Evolutionary conservation across 129 eudicot species (phyloP), one percentile per base, ranked within the genome.

Genomic region (Flaveria ramosissima): DNA sequence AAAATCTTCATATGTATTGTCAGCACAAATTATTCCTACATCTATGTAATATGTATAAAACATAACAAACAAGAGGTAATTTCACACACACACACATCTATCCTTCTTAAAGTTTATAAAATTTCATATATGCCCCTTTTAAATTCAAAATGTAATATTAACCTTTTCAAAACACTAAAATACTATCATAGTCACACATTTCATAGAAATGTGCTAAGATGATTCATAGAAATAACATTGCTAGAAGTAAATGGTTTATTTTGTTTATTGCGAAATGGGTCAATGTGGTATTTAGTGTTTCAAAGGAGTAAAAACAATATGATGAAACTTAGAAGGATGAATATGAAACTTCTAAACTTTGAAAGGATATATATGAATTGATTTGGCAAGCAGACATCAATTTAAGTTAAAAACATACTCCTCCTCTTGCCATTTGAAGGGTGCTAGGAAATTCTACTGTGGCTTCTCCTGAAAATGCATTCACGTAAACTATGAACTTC

Each of bases 351-450:
- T 57, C 21, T 55, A 23, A 57, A 15, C 66, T 60, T 60, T 60
- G 10, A 60, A 4, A 23, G 0, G 15, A 24, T 60, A 23, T 62
- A 15, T 62, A 27, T 4, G 42, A 30, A 63, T 0, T 63, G 21
- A 14, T 14, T 27, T 15, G 69, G 46, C 45, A 30, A 63, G 41
- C 32, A 2, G 19, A 64, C 3, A 42, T 19, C 15, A 59, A 86
- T 43, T 53, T 73, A 11, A 65, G 69, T 30, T 20, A 55, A 10
- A 36, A 53, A 82, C 97, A 80, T 94, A 94, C 99, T 65, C 99
- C 99, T 87, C 99, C 99, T 84, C 93, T 94, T n/a, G 96, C 92
- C 96, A 94, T 91, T 86, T 94, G 97, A 72, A 89, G 97, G 55
- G 92, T 94, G 82, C 99, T 94, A 6, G 99, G 99, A 75, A 94